Evolutionary conservation across 495 filamentous ascomycete genomes (phyloP), one percentile per base, ranked within the genome.

Genomic region (Penicillium tannophilum): DNA sequence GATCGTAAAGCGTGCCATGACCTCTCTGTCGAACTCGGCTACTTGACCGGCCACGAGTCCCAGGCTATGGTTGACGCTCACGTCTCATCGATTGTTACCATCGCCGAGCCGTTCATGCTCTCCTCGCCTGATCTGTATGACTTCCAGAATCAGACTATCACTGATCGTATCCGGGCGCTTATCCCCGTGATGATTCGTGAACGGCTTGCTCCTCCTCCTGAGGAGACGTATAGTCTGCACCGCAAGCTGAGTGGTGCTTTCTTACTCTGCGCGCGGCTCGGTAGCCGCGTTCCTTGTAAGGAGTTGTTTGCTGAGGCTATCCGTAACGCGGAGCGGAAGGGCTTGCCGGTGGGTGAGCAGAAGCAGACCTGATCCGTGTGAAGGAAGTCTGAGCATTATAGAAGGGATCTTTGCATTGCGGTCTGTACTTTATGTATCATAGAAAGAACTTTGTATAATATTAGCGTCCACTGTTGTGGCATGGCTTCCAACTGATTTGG

Each of bases 151-250:
- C 94, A 98, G 80, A 98, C 92, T 10, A 97, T 98, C 55, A 98
- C 94, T 7, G 93, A 97, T 56, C 80, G 94, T 11, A 92, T 98
- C 28, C 85, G 90, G 58, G 84, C 72, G 14, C 79, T 94, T 23
- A 98, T 98, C 63, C 94, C 93, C 8, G 72, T 94, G 31, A 98
- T 98, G 95, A 78, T 98, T 31, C 82, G 84, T 48, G 94, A 98
- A 78, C 74, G 94, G 23, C 72, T 98, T 39, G 84, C 89, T 10
- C 94, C 95, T 14, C 94, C 95, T 42, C 94, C 94, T 0, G 95
- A 98, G 77, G 94, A 98, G 81, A 98, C 95, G 58, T 98, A 98
- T 66, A 93, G 90, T 72, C 69, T 98, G 70, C 94, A 98, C 76
- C 83, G 94, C 60, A 98, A 98, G 74, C 72, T 98, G 49, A 98